Conservation (phyloP, 441 rosid genomes). For the Pelargonium hybrid region DNA sequence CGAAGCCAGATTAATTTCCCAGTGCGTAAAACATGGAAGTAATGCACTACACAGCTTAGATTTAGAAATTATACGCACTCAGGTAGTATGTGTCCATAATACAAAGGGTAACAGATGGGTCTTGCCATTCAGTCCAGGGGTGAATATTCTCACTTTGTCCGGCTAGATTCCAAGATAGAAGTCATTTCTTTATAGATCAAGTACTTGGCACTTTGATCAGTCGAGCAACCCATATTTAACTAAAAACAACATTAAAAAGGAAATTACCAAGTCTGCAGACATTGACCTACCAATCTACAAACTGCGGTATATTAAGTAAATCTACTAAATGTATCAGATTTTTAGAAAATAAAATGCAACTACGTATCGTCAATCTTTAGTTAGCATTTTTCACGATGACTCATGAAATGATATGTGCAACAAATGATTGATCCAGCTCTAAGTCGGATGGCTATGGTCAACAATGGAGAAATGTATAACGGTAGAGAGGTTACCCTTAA, state of each 20-base stretch:
- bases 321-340: not conserved
- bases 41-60: not conserved
- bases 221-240: not conserved
- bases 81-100: not conserved
- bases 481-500: not conserved
- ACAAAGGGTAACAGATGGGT: not conserved
- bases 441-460: not conserved
- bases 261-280: not conserved
- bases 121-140: constrained; percentile 9
- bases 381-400: not conserved
- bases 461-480: not conserved
- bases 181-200: not conserved
- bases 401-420: not conserved
- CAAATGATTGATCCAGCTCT: constrained; percentile 10
- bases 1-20: not conserved
- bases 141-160: not conserved
- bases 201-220: not conserved
- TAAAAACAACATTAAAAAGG: not conserved
- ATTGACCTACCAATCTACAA: not conserved
- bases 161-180: constrained; percentile 2
- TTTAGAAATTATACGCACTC: not conserved
- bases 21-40: not conserved
- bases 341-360: constrained; percentile 1
- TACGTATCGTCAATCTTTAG: not conserved
- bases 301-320: not conserved